A percentile compares a stretch with the other conserved stretches of the same genome.
Conservation (phyloP, 768 basidiomycete species). For the Tricholoma flavovirens region DNA sequence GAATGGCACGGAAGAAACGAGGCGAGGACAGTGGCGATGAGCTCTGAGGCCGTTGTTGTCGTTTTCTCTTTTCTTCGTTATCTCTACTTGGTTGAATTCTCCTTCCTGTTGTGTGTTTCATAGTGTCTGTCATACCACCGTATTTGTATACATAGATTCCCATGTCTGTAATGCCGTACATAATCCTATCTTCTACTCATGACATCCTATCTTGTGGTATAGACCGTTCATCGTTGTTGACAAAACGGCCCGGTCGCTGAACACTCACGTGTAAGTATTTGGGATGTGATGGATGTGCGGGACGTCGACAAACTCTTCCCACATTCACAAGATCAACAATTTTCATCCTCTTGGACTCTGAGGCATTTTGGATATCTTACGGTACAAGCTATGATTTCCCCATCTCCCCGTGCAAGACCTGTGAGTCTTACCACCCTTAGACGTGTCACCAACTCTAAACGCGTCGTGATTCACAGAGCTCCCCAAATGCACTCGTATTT, state of each 20-base stretch:
- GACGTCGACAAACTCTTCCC: background rate
- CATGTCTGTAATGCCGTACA: background rate
- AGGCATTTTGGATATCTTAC: background rate
- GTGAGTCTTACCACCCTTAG: background rate
- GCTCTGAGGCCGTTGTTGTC: constrained; percentile 30
- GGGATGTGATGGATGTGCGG: background rate
- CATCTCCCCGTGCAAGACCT: background rate
- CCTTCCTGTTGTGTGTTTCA: background rate
- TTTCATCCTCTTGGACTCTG: background rate
- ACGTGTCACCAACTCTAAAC: background rate
- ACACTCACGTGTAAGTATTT: background rate
- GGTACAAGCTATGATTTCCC: background rate
- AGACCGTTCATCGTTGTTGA: no score
- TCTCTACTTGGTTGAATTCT: background rate
- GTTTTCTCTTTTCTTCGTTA: constrained; percentile 3
- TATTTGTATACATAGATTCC: background rate
- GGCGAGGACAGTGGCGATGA: constrained; percentile 79
- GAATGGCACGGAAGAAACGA: constrained; percentile 83
- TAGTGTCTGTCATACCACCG: constrained; percentile 2
- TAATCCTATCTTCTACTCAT: background rate
- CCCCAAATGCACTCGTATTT: background rate
- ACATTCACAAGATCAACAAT: background rate
- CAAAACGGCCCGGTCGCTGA: background rate
- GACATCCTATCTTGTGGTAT: no score
- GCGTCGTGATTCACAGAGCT: background rate